Conservation (phyloP, 495 filamentous ascomycete genomes). For the Trichoderma reesei region DNA sequence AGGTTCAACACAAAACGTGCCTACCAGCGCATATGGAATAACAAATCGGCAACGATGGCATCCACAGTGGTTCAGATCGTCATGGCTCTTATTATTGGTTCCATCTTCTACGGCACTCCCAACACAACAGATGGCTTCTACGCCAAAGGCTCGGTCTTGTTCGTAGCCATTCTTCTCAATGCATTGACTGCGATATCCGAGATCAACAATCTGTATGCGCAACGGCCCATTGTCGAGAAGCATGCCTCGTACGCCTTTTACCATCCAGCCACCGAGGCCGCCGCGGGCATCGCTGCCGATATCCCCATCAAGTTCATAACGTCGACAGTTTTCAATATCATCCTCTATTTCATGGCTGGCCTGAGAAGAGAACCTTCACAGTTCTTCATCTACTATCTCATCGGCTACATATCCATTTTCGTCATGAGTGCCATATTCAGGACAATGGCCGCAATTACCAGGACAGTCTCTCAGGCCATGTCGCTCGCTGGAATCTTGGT, state of each 20-base stretch:
- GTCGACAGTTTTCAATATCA: constrained; percentile 42
- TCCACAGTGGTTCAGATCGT: constrained; percentile 29
- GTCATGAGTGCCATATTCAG: constrained; percentile 54
- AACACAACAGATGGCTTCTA: constrained; percentile 32
- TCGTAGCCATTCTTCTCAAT: constrained; percentile 48
- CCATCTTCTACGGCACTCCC: constrained; percentile 38
- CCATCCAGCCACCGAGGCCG: constrained; percentile 49
- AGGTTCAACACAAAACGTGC: constrained; percentile 41
- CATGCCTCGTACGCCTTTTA: constrained; percentile 58
- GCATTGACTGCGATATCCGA: constrained; percentile 44
- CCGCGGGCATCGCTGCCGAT: constrained; percentile 50
- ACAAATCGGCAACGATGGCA: constrained; percentile 21
- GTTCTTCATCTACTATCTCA: constrained; percentile 56
- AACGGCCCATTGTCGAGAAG: constrained; percentile 56
- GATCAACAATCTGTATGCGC: constrained; percentile 50
- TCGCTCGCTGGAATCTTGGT: constrained; percentile 61
- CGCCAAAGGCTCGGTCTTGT: constrained; percentile 48
- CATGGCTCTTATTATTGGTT: constrained; percentile 35
- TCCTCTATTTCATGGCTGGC: constrained; percentile 51
- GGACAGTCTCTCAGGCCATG: constrained; percentile 63
- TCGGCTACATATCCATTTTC: constrained; percentile 44
- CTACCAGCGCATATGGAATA: constrained; percentile 35
- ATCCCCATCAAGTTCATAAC: constrained; percentile 46
- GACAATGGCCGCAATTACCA: constrained; percentile 56
- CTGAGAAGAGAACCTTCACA: constrained; percentile 41